Evolutionary conservation across 345 rosid species (phyloP).

Genomic region (Lepidium sativum): DNA sequence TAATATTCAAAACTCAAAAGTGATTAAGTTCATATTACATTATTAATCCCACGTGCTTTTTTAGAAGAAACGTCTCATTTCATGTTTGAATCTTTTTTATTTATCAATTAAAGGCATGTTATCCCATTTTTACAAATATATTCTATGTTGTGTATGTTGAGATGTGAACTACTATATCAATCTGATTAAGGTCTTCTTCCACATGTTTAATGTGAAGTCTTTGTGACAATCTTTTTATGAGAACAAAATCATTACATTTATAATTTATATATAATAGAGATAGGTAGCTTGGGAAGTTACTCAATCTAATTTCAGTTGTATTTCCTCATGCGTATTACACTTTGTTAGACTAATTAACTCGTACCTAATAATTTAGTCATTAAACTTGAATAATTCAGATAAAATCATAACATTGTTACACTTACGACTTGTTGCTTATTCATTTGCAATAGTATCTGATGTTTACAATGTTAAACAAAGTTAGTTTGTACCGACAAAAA

Average conservation of each 20-base stretch:
- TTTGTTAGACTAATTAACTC: no score
- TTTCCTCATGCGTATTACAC: background rate
- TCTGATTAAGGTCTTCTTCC: conserved; percentile 10
- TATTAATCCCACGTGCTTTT: conserved; percentile 13
- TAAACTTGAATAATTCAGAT: no score
- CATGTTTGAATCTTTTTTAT: conserved; percentile 1
- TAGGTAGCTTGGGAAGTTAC: conserved; percentile 12
- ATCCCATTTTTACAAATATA: conserved; percentile 1
- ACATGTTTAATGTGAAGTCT: conserved; percentile 18
- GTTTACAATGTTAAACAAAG: no score
- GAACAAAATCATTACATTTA: background rate
- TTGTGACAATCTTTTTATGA: background rate
- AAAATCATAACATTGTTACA: no score
- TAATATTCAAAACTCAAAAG: conserved; percentile 10
- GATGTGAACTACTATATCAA: conserved; percentile 2
- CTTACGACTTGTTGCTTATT: no score
- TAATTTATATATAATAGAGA: background rate
- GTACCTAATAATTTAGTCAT: background rate
- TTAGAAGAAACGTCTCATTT: background rate
- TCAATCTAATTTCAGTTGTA: conserved; percentile 14
- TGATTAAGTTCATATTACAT: conserved; percentile 6
- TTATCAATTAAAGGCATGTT: background rate
- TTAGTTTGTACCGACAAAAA: no score
- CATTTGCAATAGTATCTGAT: no score
- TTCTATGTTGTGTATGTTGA: background rate